Evolutionary conservation across 140 eudicot genomes (phyloP), one percentile per base, ranked within the genome.

Genomic region (Flaveria floridana): DNA sequence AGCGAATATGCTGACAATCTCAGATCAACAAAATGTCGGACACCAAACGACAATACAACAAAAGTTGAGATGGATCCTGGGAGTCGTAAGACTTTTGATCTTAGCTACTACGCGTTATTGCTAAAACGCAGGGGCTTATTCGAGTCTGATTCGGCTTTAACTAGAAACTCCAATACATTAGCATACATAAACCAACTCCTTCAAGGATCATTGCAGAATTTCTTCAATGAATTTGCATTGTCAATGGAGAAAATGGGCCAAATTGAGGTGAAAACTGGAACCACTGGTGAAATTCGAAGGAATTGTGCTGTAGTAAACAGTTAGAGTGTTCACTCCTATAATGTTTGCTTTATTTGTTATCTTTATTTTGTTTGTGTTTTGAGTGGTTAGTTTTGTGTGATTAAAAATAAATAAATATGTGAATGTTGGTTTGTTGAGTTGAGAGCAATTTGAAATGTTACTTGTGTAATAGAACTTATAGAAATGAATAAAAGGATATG

Each of bases 31-130:
- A 88, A 86, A 79, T 91, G 97, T 81, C 76, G 16, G 75, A 53
- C 82, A 14, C 81, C 70, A 4, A 83, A 78, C 26, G 89, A 88
- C 71, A 85, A 75, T 21, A 88, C 96, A 11, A 76, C 87, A 20
- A 77, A 28, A 53, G 89, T 81, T 1, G 96, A 91, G 82, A 88
- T 91, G 97, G 97, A 91, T 73, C 97, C 97, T 0, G 97, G 92
- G 47, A 91, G 95, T 72, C 82, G 84, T 23, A 85, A 86, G 61
- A 91, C 92, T 23, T 91, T 91, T 66, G 97, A 91, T 80, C 91
- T 86, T 0, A 82, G 89, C 71, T 91, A 91, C 86, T 91, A 88
- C 80, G 48, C 76, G 25, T 77, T 81, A 20, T 71, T 91, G 67
- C 84, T 85, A 2, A 91, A 86, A 42, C 78, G 97, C 28, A 76